Evolutionary conservation across 73 alveolate species (phyloP), one percentile per base, ranked within the genome.

Genomic region (Stentor coeruleus): DNA sequence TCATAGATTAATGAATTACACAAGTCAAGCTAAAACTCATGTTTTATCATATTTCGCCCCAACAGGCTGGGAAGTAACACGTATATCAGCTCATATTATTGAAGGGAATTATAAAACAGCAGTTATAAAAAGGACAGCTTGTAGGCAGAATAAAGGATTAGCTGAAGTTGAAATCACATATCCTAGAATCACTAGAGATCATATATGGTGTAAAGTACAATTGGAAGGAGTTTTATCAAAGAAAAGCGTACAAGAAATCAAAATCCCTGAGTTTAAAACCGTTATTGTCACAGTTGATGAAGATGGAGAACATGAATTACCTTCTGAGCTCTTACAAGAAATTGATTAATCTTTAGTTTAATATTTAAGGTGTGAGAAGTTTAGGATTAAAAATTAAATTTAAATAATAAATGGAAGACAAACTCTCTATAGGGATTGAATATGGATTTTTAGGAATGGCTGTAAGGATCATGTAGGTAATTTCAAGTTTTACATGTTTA

Each of bases 21-120:
- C 33, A 37, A 66, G 49, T 1, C 49, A 66, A 26, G 33, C 42
- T 14, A 26, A 66, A 1, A 37, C n/a, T 14, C 49, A 20, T 20
- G 79, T 66, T 40, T 37, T 33, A 20, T 20, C 79, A 20, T 66
- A 66, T 66, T 66, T 28, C 79, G 79, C 79, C 37, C 79, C 79
- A 26, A 40, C 39, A 20, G 79, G 79, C 79, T 66, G 79, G 79
- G 79, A 66, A 33, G 79, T 66, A 26, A 66, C 79, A 26, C n/a
- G 79, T 20, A 40, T 66, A 1, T 37, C 26, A 15, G 79, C 79
- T 0, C 11, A 26, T 66, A 40, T 66, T 14, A 66, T 66, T 26
- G 79, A 66, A 1, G 79, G 79, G 40, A 20, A 26, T 31, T 66
- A 28, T 66, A 66, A 66, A 2, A 33, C 36, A 11, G 36, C 42